Base-by-base conservation (phyloP, 2,329 filamentous ascomycete species). In the Cordyceps javanica region DNA sequence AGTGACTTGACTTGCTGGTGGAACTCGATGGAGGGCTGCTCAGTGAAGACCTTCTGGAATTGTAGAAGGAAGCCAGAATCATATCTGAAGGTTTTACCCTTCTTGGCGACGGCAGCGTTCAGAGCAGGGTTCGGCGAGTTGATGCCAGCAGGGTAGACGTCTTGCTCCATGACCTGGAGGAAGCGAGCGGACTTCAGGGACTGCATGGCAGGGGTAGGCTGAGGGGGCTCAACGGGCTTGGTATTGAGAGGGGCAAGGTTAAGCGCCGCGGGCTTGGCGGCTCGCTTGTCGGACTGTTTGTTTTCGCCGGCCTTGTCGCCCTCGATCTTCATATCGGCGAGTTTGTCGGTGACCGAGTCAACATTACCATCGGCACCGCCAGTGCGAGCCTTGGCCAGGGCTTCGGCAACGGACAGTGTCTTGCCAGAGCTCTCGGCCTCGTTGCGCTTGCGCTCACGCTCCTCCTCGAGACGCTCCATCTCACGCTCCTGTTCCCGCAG, bases 1-100 rank as follows among this genome's bases (percentile, higher is more conserved):
- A 77, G 88, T 80, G 75, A 89, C 87, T 82, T 93, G 81, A 99
- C 86, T 68, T 94, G 92, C 63, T 87, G 81, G 69, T 95, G 89
- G 84, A 96, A 99, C 69, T 97, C 93, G 44, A 92, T 74, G 0
- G 91, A 96, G 14, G 94, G 94, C 76, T 97, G 95, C 78, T 99
- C 94, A 62, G 91, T 95, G 76, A 97, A 99, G 21, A 96, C 91
- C 66, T 84, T 84, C 76, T 97, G 90, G 81, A 99, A 99, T 70
- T 99, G 94, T 30, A 99, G 81, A 75, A 99, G 78, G 79, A 99
- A 99, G 66, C 88, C 87, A 67, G 92, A 90, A 75, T 97, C 91
- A 73, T 99, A 99, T 72, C 95, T 92, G 78, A 95, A 96, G 42
- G 85, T 87, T 72, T 86, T 88, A 60, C 85, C 85, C 76, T 92